Base-by-base conservation (phyloP, 805 yeast genomes). In the Candida boleticola region DNA sequence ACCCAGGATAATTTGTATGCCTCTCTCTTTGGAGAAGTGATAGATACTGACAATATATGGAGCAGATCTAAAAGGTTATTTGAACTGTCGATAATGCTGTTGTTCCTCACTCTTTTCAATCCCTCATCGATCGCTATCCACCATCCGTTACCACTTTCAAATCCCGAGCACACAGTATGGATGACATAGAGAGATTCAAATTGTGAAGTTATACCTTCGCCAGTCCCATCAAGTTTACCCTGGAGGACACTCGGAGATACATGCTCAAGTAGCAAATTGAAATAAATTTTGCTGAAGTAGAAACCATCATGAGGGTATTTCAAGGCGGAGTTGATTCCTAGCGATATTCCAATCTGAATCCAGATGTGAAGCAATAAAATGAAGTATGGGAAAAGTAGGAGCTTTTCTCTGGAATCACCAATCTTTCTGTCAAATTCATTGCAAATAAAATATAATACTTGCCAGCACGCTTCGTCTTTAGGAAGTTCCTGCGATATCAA, bases 401-500 rank as follows among this genome's bases (percentile, higher is more conserved):
- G 19, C 48, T 7, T 21, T 41, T 37, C 29, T n/a, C 43, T 20
- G 10, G n/a, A 4, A 29, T 33, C 31, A 21, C 29, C 22, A 11
- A 23, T 23, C 11, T 23, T 23, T 23, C 35, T 16, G 29, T 34
- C 18, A 36, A 50, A 41, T 7, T 43, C 51, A 35, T 41, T 37
- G 16, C 62, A 39, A 2, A 48, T 42, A 5, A 36, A 20, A 2
- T 36, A 34, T 13, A 63, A 17, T 1, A 49, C 36, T 13, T 40
- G 43, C 53, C 57, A 46, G n/a, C 51, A 36, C n/a, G 33, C 46
- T 3, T 46, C 53, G 3, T 49, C 18, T 5, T 17, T 17, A 1
- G 66, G 61, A 4, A 47, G 38, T 29, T 60, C 58, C 35, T 67
- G 71, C 2, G 58, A 19, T 13, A 64, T 59, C 18, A 69, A 49